Base-by-base conservation (phyloP, 768 basidiomycete species). In the Asterophora lycoperdoides region DNA sequence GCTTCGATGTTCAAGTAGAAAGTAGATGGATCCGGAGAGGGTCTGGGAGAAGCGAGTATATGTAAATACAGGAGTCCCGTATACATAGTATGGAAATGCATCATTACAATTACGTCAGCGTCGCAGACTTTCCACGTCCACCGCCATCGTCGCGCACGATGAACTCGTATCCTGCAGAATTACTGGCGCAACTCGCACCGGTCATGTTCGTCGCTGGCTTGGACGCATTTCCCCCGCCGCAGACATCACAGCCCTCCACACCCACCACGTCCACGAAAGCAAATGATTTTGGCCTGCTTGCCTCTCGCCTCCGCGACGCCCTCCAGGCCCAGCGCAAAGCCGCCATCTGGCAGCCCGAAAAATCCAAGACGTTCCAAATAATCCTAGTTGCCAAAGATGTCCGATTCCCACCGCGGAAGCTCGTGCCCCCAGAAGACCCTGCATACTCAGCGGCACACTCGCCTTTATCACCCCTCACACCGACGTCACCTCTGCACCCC, bases 191-290 rank as follows among this genome's bases (percentile, higher is more conserved):
- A 64, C 79, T 91, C 36, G 84, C 82, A 15, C 95, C 95, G 11
- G 83, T 98, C 33, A 89, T 98, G 89, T 95, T 96, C 63, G 88
- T 93, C 15, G 91, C 92, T 19, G 94, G 94, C 2, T 78, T 96
- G 38, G 83, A 83, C 34, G 53, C 58, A 6, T 65, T 61, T 11
- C 60, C 63, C 20, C 59, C 64, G 36, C 50, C 62, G 3, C 10
- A 5, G 37, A 44, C 63, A 2, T 57, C 59, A 33, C 51, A 64
- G 18, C 54, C 59, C 8, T 57, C 68, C 26, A 53, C 38, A 17
- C 33, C 46, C 13, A 32, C 41, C 13, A 32, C 41, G 11, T 46
- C 54, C n/a, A 30, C 63, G 14, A 67, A 72, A 56, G 46, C 67
- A 5, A 76, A 78, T 51, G 84, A 89, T 57, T 94, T 94, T 61